Evolutionary conservation across 2,329 filamentous ascomycete species (phyloP).

Genomic region (Aspergillus quadricinctus): DNA sequence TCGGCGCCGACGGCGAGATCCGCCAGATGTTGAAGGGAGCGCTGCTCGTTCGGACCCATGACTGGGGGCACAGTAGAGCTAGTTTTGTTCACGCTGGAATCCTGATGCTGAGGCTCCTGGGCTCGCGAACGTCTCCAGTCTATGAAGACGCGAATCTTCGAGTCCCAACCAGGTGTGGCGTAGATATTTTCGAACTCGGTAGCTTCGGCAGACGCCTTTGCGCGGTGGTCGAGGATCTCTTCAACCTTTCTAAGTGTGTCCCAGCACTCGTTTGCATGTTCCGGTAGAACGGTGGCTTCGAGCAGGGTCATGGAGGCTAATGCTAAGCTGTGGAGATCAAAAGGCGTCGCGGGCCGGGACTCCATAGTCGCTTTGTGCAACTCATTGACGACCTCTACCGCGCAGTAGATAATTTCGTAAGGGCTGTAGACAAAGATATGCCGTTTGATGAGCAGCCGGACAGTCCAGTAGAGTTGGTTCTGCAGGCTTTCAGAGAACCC

Average conservation of each 20-base stretch:
- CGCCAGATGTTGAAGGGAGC: conserved; percentile 41
- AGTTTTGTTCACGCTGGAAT: conserved; percentile 17
- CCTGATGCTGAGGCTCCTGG: conserved; percentile 29
- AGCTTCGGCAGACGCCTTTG: conserved; percentile 23
- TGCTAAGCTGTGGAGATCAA: conserved; percentile 39
- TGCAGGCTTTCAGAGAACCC: conserved; percentile 35
- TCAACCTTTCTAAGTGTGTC: conserved; percentile 48
- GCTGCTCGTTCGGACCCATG: conserved; percentile 41
- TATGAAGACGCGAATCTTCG: conserved; percentile 38
- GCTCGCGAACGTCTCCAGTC: conserved; percentile 34
- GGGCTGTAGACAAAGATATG: conserved; percentile 41
- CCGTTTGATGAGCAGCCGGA: conserved; percentile 40
- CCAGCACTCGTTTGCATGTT: conserved; percentile 37
- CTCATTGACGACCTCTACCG: conserved; percentile 38
- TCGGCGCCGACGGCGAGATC: conserved; percentile 43
- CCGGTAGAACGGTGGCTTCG: conserved; percentile 39
- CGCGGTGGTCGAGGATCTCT: conserved; percentile 44
- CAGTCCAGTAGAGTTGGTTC: conserved; percentile 40
- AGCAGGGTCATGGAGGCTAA: conserved; percentile 41
- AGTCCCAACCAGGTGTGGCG: conserved; percentile 37
- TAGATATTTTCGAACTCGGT: conserved; percentile 38
- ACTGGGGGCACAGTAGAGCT: conserved; percentile 26
- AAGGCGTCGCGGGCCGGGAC: conserved; percentile 32
- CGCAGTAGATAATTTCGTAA: conserved; percentile 39
- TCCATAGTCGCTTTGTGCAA: conserved; percentile 32